Base-by-base conservation (phyloP, 1,139 yeast genomes). In the Debaryomyces subglobosus region DNA sequence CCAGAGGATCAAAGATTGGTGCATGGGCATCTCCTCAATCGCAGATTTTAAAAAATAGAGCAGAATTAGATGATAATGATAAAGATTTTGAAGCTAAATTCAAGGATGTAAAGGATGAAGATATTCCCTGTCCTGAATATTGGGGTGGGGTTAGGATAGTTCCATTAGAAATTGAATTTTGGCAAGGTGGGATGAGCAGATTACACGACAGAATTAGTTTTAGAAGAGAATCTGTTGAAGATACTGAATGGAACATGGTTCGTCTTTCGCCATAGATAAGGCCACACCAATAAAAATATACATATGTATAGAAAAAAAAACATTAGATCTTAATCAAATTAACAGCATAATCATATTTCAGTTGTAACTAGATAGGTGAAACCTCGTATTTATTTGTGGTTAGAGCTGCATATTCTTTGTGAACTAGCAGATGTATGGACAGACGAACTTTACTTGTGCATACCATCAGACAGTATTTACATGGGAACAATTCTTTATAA, bases 1-100 rank as follows among this genome's bases (percentile, higher is more conserved):
- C 99, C 32, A 77, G 96, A 52, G 97, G 96, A 5, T 88, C 96
- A 20, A 84, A 89, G 63, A 84, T 94, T 52, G 98, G 99, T 21
- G 99, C 99, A 0, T 92, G 97, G 97, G 88, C 98, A 0, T 86
- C 96, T 39, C 96, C 96, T 1, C 99, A 94, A 72, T 84, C 92
- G 38, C 75, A 78, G 49, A 76, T 73, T 1, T 75, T 94, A 29
- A 60, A 65, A 18, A 67, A 74, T 36, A 76, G 97, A 55, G 78
- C 79, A 15, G 86, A 81, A 54, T 78, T 94, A 52, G 89, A 91
- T 44, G 61, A 65, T 0, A 61, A 75, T 4, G 79, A 78, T 44
- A 63, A 70, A n/a, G 63, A 72, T 33, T 78, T 74, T 51, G 83
- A 78, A 49, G 70, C 77, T 43, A 77, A 83, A 62, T 91, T 89